Evolutionary conservation across 306 rosid species (phyloP), one percentile per base, ranked within the genome.

Genomic region (Trifolium dubium): DNA sequence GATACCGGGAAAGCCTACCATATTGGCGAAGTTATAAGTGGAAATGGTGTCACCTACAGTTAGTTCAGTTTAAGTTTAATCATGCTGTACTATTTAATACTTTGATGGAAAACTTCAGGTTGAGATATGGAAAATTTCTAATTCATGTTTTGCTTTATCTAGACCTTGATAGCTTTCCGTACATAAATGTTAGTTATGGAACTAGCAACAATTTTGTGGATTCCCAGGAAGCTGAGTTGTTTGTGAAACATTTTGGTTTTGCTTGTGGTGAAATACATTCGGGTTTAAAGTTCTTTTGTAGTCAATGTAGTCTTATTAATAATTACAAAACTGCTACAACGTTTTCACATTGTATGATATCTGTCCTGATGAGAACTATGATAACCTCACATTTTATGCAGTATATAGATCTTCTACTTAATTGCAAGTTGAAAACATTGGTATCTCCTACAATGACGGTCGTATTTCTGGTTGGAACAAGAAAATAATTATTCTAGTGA

Each of bases 1-100:
- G 83, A 80, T 40, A 54, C 79, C 1, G 32, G 39, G 39, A 84
- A 83, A 72, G 83, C 86, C 23, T 84, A 83, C 87, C 67, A 78
- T 72, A 90, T 90, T 5, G 97, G 98, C 13, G 90, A 92, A 86
- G 95, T 92, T 49, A 77, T 76, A 50, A 68, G 72, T 1, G 85
- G 83, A 37, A 83, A 86, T 15, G 98, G 92, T 63, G 95, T 88
- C 70, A 79, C 86, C 43, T 90, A 71, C 31, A 28, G 37, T 56
- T 85, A 71, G 51, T 64, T 72, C 17, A 10, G 47, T 54, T 47
- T 54, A 10, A 19, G 58, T 71, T 39, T 54, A 49, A 40, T 65
- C 58, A 65, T 59, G 62, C 32, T 77, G 77, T 66, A 49, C 32
- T 46, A 46, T 72, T 11, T 50, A 40, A 59, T 39, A 77, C 35